These are phyloP conservation scores for Anthracocystis panici-leucophaei DNA, from an alignment of 1,284 basidiomycete species.

Conservation along the genomic window DNA sequence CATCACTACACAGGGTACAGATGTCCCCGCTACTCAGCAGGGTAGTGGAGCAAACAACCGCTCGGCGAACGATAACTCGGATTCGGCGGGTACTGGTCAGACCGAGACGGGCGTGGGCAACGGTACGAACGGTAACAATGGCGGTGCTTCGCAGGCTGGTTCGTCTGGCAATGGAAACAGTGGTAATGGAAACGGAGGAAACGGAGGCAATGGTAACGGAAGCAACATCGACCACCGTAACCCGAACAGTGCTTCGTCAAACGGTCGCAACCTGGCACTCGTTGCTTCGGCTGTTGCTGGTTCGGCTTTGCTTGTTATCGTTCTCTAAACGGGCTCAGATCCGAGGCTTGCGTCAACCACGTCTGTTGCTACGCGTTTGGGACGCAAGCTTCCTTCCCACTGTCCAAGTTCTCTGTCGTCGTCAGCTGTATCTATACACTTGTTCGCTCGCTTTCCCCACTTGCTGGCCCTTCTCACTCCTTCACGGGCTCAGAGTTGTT, in stretches of 20 bases:
- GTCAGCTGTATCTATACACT: slow-evolving; percentile 36
- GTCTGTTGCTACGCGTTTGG: slow-evolving; percentile 5
- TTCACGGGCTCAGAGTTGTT: slow-evolving; percentile 33
- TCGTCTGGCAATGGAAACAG: slow-evolving; percentile 8
- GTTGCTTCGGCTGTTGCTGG: slow-evolving; percentile 8
- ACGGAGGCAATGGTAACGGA: slow-evolving; percentile 10
- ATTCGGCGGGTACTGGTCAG: slow-evolving; percentile 30
- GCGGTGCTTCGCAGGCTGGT: slow-evolving; percentile 26
- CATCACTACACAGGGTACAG: slow-evolving; percentile 46
- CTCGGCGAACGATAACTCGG: slow-evolving; percentile 36
- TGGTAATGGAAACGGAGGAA: slow-evolving; percentile 9
- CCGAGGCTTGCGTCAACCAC: slow-evolving; percentile 19
- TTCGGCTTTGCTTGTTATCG: slow-evolving; percentile 19
- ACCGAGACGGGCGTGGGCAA: slow-evolving; percentile 30
- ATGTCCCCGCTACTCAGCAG: slow-evolving; percentile 45
- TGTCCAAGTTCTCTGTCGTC: neutral
- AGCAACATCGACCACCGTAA: slow-evolving; percentile 32
- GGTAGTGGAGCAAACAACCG: slow-evolving; percentile 40
- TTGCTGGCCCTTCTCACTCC: slow-evolving; percentile 34
- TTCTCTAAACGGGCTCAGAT: slow-evolving; percentile 8
- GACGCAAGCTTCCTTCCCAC: slow-evolving; percentile 12
- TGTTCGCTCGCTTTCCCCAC: neutral
- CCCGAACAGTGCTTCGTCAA: slow-evolving; percentile 16
- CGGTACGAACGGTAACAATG: slow-evolving; percentile 38
- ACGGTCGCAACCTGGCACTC: neutral